phyloP scores from a whole-genome alignment of 331 rosid genomes.

The Ulmus americana region DNA sequence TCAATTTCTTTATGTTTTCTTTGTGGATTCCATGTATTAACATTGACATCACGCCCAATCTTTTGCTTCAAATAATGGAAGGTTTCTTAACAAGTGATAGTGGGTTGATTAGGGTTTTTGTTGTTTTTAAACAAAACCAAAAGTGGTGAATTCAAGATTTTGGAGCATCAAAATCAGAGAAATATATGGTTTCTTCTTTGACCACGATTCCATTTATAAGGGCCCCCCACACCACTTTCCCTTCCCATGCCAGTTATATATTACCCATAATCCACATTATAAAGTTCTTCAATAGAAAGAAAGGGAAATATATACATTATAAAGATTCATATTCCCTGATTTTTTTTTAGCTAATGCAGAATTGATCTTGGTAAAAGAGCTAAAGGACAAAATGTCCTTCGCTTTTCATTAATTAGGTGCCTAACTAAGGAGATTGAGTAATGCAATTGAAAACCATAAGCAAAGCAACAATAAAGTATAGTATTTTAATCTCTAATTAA shows the following conservation, averaged over 20 bases:
- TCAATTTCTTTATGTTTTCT: not conserved
- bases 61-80: conserved; percentile 3
- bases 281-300: not conserved
- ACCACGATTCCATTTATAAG: conserved; percentile 8
- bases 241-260: not conserved
- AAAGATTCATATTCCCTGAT: not conserved
- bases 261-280: not conserved
- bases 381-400: not conserved
- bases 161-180: conserved; percentile 1
- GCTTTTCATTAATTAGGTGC: not conserved
- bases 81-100: not conserved
- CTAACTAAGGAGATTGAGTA: not conserved
- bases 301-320: too few relatives aligned
- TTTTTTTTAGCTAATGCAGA: not conserved
- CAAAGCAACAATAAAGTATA: not conserved
- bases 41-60: conserved; percentile 11
- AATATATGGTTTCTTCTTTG: not conserved
- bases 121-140: not conserved
- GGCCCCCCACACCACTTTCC: conserved; percentile 11
- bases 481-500: too few relatives aligned
- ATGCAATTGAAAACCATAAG: not conserved
- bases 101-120: not conserved
- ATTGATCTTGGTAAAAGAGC: not conserved
- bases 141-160: not conserved
- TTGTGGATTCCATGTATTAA: conserved; percentile 22